Percentiles rank a stretch among this genome's conserved stretches.
phyloP scores from a whole-genome alignment of 176 grass and related monocot species.

The Melocanna baccifera region DNA sequence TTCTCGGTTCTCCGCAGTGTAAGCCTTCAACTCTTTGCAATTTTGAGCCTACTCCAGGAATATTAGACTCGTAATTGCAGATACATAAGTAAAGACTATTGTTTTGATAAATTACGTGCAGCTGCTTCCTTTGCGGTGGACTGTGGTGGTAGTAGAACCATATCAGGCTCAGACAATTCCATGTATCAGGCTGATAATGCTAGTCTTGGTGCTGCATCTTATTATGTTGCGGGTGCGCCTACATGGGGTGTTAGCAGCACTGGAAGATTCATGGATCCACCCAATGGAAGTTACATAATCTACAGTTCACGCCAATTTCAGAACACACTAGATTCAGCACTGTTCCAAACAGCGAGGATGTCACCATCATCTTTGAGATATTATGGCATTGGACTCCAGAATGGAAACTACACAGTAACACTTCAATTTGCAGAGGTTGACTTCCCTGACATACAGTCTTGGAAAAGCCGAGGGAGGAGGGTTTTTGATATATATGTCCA shows the following conservation, averaged over 20 bases:
- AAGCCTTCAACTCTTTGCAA: conserved; percentile 22
- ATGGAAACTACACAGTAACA: conserved; percentile 85
- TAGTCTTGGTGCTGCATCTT: conserved; percentile 49
- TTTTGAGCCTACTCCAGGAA: not conserved
- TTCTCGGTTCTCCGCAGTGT: conserved; percentile 56
- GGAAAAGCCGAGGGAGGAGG: conserved; percentile 60
- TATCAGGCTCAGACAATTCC: conserved; percentile 54
- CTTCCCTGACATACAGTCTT: conserved; percentile 37
- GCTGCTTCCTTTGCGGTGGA: conserved; percentile 61
- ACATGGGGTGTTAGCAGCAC: conserved; percentile 69
- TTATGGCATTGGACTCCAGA: conserved; percentile 79
- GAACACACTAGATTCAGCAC: conserved; percentile 54
- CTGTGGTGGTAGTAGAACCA: conserved; percentile 45
- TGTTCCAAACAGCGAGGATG: conserved; percentile 66
- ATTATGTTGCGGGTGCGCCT: conserved; percentile 41
- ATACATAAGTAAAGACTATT: not conserved
- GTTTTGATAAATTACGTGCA: conserved; percentile 20
- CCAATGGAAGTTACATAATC: conserved; percentile 48
- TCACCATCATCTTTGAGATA: conserved; percentile 84
- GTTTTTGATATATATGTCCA: conserved; percentile 92
- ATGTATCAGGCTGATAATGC: conserved; percentile 52
- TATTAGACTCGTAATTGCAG: too few species aligned
- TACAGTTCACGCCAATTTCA: conserved; percentile 41
- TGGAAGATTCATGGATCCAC: conserved; percentile 55
- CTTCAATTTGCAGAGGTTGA: conserved; percentile 72